Evolutionary conservation across 306 rosid species (phyloP), one percentile per base, ranked within the genome.

Genomic region (Mucuna pruriens): DNA sequence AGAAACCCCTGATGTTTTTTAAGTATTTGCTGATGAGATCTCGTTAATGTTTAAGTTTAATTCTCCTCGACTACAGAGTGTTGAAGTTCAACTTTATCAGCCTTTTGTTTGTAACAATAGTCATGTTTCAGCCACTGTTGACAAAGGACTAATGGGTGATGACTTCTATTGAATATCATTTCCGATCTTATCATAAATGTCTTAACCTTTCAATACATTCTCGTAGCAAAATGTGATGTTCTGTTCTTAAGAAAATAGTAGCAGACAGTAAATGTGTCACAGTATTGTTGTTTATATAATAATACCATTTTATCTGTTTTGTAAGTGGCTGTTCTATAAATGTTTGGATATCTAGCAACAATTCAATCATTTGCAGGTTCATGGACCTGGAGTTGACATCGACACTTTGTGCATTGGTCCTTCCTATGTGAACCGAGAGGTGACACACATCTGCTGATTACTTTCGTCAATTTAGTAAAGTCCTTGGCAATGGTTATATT

Each of bases 391-490:
- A 78, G 89, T 89, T 74, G 98, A 93, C 86, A 89, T 93, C 38
- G 98, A 91, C 72, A 86, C 98, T 63, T 75, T 93, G 66, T 93
- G 98, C 90, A 87, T 93, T 82, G 98, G 98, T 65, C 98, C 98
- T 72, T 91, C 98, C 7, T 93, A 93, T 84, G 94, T 93, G 76
- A 90, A 85, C 79, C 93, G 97, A 65, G 98, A 91, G 96, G 98
- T 90, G 82, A 83, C 74, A 44, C 65, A 55, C 79, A 54, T 42
- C 74, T 45, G 19, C 29, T 84, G 61, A 60, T 73, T 61, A 34
- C 62, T 76, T 23, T 75, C 78, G 29, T 73, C 67, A 76, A 33
- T 64, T 81, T 77, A 20, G 55, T 34, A 40, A 31, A 62, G 48
- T 77, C 16, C 42, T 22, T 16, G 23, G 71, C 42, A 20, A 55